Conservation (phyloP, 768 basidiomycete genomes). For the Mycena haematopus region DNA sequence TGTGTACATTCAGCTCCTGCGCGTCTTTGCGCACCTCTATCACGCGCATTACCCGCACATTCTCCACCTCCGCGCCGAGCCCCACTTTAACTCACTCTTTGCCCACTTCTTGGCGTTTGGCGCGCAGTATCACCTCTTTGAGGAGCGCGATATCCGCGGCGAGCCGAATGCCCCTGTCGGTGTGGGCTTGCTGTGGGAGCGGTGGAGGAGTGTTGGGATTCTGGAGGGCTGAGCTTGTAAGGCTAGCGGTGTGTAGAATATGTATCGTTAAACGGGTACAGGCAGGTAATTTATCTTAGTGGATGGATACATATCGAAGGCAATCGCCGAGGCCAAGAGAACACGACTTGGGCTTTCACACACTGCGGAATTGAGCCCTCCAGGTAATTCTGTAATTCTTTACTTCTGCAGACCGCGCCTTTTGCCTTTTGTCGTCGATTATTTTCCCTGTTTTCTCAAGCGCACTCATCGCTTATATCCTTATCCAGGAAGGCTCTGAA, state of each 20-base stretch:
- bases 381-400: too few species aligned
- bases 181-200: constrained; percentile 83
- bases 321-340: too few species aligned
- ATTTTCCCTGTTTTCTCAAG: too few species aligned
- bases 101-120: constrained; percentile 98
- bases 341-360: too few species aligned
- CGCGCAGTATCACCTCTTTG: constrained; percentile 90
- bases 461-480: too few species aligned
- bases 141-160: constrained; percentile 88
- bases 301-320: too few species aligned
- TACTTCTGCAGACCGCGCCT: too few species aligned
- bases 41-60: constrained; percentile 93
- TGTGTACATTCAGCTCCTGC: constrained; percentile 94
- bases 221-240: constrained; percentile 48
- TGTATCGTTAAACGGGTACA: not conserved
- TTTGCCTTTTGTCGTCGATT: too few species aligned
- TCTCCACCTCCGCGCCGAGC: constrained; percentile 92
- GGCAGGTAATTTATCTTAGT: too few species aligned
- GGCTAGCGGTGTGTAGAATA: not conserved
- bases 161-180: constrained; percentile 67
- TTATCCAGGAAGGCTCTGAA: too few species aligned
- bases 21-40: constrained; percentile 98
- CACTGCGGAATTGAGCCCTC: too few species aligned
- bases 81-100: constrained; percentile 96
- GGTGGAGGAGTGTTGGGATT: constrained; percentile 86